Percentiles rank a stretch among this genome's conserved stretches.
These are phyloP conservation scores for Petasospora fabianii DNA, from an alignment of 1,139 yeast genomes.

Conservation along the genomic window DNA sequence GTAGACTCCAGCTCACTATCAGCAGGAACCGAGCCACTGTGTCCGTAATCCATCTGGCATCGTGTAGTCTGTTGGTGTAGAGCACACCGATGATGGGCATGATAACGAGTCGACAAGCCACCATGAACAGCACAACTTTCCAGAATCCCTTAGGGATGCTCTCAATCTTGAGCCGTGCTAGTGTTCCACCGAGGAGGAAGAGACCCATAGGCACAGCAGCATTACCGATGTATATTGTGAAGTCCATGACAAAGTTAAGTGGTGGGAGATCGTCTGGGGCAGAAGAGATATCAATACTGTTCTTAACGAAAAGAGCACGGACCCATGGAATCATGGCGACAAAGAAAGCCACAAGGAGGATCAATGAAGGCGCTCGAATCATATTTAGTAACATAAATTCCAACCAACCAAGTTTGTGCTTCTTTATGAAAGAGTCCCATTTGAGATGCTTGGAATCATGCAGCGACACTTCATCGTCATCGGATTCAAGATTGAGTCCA, in stretches of 20 bases:
- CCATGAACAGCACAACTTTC: slow-evolving; percentile 49
- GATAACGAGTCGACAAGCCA: slow-evolving; percentile 24
- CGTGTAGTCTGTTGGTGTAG: slow-evolving; percentile 46
- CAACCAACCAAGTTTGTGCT: slow-evolving; percentile 32
- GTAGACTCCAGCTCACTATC: slow-evolving; percentile 61
- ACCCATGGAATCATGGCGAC: slow-evolving; percentile 85
- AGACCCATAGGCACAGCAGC: slow-evolving; percentile 90
- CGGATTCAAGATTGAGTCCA: slow-evolving; percentile 15
- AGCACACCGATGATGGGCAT: slow-evolving; percentile 58
- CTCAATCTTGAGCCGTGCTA: slow-evolving; percentile 67
- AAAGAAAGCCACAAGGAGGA: slow-evolving; percentile 57
- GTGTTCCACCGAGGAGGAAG: slow-evolving; percentile 76
- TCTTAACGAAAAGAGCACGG: slow-evolving; percentile 66
- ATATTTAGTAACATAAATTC: slow-evolving; percentile 46
- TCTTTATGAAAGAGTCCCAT: slow-evolving; percentile 28
- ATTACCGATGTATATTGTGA: slow-evolving; percentile 70
- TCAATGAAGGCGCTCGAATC: slow-evolving; percentile 63
- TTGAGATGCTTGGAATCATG: slow-evolving; percentile 3
- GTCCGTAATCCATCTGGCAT: slow-evolving; percentile 44
- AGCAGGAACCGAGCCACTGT: slow-evolving; percentile 60
- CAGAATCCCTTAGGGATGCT: slow-evolving; percentile 51
- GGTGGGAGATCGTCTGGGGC: slow-evolving; percentile 90
- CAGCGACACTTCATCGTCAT: slow-evolving; percentile 3
- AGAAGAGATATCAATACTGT: slow-evolving; percentile 39
- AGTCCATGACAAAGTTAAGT: slow-evolving; percentile 76